Base-by-base conservation (phyloP, 345 rosid species). In the Linum trigynum region DNA sequence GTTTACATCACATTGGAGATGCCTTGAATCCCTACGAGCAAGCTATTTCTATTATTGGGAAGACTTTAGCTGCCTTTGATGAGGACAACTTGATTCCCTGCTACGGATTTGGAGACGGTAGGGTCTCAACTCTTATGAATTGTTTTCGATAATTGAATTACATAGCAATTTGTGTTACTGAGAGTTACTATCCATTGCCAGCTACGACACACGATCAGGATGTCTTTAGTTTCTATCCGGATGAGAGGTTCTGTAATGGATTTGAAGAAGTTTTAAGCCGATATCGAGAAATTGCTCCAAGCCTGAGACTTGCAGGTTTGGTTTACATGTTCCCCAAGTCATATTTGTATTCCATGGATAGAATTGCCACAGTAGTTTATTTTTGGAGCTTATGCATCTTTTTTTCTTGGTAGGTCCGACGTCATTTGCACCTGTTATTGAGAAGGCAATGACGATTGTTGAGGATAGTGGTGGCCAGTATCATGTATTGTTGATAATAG, bases 71-170 rank as follows among this genome's bases (percentile, higher is more conserved):
- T 65, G 73, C 62, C 9, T 74, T 74, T 65, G 77, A 74, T 35
- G 77, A 74, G 70, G 77, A 74, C 62, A 74, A 74, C 59, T 45
- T 74, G 77, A 74, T 74, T 61, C 77, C 77, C 5, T 74, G 77
- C 56, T 74, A 50, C 39, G 77, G 77, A 39, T 74, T 74, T 74
- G 77, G 77, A 37, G 77, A 74, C 65, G 77, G 77, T 74, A 73
- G 16, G 67, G 57, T 3, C 37, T 51, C 75, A 62, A 71, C 73
- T 15, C 14, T 55, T 53, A 9, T 2, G 70, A 3, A 1, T 62
- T 56, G 1, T 38, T 16, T 66, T 9, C 38, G 1, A 39, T 6
- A 43, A 62, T 45, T 72, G 43, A 62, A 57, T 63, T 16, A 23
- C 55, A 15, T 43, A 39, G 38, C 38, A 62, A 55, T 67, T 12